Conservation (phyloP, 2,329 filamentous ascomycete genomes). For the Chaetomiaceae sp. region DNA sequence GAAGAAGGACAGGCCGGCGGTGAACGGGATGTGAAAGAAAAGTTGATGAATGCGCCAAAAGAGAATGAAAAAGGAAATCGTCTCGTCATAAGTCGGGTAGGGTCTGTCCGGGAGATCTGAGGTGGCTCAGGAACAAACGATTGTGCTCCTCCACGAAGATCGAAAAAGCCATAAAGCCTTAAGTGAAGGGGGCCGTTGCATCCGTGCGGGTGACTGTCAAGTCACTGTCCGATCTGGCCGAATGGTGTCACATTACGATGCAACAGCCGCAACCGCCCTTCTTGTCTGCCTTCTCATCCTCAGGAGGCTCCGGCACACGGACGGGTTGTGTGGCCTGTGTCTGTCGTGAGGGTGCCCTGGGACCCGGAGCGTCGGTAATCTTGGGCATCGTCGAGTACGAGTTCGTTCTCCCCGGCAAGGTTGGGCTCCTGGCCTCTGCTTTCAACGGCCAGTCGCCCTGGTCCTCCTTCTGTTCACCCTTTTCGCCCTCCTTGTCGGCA, state of each 20-base stretch:
- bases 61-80: conserved; percentile 13
- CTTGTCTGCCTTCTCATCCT: conserved; percentile 44
- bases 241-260: conserved; percentile 60
- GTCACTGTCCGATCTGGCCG: neutral
- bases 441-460: conserved; percentile 54
- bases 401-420: conserved; percentile 39
- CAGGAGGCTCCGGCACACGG: conserved; percentile 45
- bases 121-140: no score
- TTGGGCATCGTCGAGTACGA: conserved; percentile 60
- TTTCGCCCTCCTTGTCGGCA: conserved; percentile 23
- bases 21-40: neutral
- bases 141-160: no score
- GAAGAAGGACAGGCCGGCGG: neutral
- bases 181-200: neutral
- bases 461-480: conserved; percentile 28
- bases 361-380: conserved; percentile 46
- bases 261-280: conserved; percentile 63
- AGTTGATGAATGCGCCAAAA: conserved; percentile 7
- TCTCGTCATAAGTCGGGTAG: conserved; percentile 14
- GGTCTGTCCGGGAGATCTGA: neutral
- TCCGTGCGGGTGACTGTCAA: neutral
- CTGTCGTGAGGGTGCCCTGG: conserved; percentile 39
- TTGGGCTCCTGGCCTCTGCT: conserved; percentile 43
- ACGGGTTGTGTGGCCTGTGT: conserved; percentile 39
- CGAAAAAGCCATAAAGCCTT: no score